Conservation (phyloP, 2,329 filamentous ascomycete genomes). For the Pseudocercospora pini-densiflorae region DNA sequence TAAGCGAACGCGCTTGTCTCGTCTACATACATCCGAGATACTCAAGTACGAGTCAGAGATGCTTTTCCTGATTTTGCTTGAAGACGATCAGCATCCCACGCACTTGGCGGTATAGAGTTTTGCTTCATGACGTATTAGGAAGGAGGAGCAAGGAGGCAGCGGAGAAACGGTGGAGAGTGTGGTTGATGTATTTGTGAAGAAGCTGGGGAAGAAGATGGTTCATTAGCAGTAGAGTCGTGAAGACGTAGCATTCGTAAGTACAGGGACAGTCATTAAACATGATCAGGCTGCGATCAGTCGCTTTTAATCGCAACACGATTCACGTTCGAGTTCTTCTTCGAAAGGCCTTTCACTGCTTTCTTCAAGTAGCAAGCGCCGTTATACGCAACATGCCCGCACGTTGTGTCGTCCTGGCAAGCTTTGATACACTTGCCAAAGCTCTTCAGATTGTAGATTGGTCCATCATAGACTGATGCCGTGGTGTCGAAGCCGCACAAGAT, state of each 20-base stretch:
- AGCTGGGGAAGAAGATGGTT: neutral
- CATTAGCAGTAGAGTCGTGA: neutral
- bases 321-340: neutral
- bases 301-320: conserved; percentile 10
- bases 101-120: conserved; percentile 1
- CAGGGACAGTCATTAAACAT: neutral
- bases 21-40: neutral
- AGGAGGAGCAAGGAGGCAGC: neutral
- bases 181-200: neutral
- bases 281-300: neutral
- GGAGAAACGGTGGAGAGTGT: neutral
- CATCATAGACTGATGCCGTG: neutral
- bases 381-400: conserved; percentile 6
- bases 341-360: conserved; percentile 2
- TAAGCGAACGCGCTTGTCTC: neutral
- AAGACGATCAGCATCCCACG: neutral
- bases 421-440: conserved; percentile 12
- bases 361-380: conserved; percentile 11
- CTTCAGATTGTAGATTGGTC: conserved; percentile 1
- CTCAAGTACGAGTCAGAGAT: neutral
- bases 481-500: conserved; percentile 10
- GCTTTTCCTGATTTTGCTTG: neutral
- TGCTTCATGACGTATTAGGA: neutral
- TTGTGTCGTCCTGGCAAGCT: conserved; percentile 1
- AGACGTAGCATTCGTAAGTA: neutral